A percentile compares a stretch with the other conserved stretches of the same genome.
phyloP scores from a whole-genome alignment of 176 grass and related monocot species.

The Alopecurus myosuroides region DNA sequence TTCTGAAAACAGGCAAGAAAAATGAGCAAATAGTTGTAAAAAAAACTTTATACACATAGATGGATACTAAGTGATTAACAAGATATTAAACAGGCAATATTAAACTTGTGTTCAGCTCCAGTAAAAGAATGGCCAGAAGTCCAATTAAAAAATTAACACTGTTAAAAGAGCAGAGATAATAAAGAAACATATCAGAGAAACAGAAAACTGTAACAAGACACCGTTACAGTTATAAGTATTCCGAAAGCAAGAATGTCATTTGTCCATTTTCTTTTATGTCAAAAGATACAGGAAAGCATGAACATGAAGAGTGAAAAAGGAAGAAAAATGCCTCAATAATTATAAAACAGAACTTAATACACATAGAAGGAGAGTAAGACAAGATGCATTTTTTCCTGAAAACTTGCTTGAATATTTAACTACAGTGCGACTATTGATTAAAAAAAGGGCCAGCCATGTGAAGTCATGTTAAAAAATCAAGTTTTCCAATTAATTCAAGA shows the following conservation, averaged over 20 bases:
- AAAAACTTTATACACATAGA: background rate
- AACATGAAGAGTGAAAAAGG: background rate
- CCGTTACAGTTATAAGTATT: background rate
- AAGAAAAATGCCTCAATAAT: background rate
- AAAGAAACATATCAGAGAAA: background rate
- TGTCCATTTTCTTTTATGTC: background rate
- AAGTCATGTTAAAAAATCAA: background rate
- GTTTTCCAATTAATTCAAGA: background rate
- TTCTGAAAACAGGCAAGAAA: background rate
- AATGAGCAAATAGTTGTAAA: background rate
- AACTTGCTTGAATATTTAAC: too few relatives aligned
- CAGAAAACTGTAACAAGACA: background rate
- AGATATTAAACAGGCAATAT: too few relatives aligned
- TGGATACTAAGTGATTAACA: too few relatives aligned
- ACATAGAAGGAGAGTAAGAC: background rate
- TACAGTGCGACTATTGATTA: background rate
- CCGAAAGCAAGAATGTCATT: background rate
- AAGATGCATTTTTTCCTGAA: too few relatives aligned
- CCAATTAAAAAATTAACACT: too few relatives aligned
- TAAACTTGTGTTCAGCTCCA: too few relatives aligned
- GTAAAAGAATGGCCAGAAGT: too few relatives aligned
- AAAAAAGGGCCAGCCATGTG: background rate
- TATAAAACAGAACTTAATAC: background rate
- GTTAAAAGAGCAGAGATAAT: too few relatives aligned
- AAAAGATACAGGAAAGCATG: background rate